phyloP scores from a whole-genome alignment of 176 grass and related monocot genomes.

The Phoenix roebelenii region DNA sequence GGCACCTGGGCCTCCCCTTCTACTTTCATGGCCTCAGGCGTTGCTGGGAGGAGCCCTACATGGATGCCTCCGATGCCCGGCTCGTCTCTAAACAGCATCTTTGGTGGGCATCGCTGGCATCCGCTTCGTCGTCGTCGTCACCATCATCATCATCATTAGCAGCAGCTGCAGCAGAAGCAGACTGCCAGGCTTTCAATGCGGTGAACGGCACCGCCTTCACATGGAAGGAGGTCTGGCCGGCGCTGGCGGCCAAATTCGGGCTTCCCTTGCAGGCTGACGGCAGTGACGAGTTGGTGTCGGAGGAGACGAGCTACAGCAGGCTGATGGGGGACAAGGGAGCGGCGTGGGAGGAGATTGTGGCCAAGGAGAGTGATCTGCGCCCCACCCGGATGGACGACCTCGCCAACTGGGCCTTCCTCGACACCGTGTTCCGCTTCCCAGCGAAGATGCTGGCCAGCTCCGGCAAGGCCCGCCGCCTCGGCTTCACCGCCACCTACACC shows the following conservation, averaged over 20 bases:
- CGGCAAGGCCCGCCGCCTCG: constrained; percentile 23
- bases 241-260: constrained; percentile 23
- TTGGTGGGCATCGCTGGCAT: constrained; percentile 20
- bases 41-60: constrained; percentile 32
- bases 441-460: constrained; percentile 11
- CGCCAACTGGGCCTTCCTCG: constrained; percentile 27
- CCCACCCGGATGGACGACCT: constrained; percentile 16
- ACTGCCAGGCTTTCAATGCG: constrained; percentile 21
- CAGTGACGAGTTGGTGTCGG: constrained; percentile 5
- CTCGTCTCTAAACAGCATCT: constrained; percentile 17
- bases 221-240: constrained; percentile 35
- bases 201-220: constrained; percentile 14
- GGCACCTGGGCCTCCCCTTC: constrained; percentile 22
- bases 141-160: background rate
- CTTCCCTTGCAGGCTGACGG: background rate
- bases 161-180: background rate
- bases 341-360: constrained; percentile 30
- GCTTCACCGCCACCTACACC: constrained; percentile 5
- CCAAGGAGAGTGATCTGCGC: constrained; percentile 4
- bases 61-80: constrained; percentile 23
- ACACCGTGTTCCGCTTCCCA: constrained; percentile 17
- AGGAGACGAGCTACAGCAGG: constrained; percentile 6
- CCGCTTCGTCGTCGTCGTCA: too few species aligned
- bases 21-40: constrained; percentile 14
- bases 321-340: constrained; percentile 20